Evolutionary conservation across 208 protist species (phyloP), one percentile per base, ranked within the genome.

Genomic region (Leishmania gerbilli): DNA sequence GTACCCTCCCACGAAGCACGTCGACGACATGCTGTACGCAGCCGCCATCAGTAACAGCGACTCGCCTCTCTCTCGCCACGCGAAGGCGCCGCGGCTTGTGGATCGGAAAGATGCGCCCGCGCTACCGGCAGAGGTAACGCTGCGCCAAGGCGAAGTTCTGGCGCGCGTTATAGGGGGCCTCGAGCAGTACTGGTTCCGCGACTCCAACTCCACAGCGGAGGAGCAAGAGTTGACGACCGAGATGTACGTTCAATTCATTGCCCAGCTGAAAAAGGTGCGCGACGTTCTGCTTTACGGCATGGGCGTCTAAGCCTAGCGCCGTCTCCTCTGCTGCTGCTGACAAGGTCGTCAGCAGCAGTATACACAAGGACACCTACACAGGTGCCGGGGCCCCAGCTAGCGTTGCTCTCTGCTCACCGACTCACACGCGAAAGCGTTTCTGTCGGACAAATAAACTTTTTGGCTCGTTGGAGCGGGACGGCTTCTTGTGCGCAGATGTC

Each of bases 251-350:
- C 72, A 87, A 6, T 84, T 91, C 9, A 89, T 97, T 27, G 93
- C 93, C 24, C 86, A 94, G 74, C 82, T 98, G 42, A 96, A 98
- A 77, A 86, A 87, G 62, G 87, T 97, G 13, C 90, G 92, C 79
- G 94, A 96, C 65, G 89, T 91, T 64, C 75, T 96, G 15, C 84
- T 95, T 3, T 88, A 77, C 71, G 80, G 79, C 74, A 77, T 91
- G 55, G 83, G 81, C 68, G 82, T 90, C 42, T 90, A 76, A 79
- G 45, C 40, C 45, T 8, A 3, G 3, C 4, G 4, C 31, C 19
- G 8, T 51, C 45, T 51, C 31, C 45, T 72, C 42, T 31, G 11
- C 7, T n/a, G 3, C 68, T 51, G 21, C 9, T 51, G 13, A 15
- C 42, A 19, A 8, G 2, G 11, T 7, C 0, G 68, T 21, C 9